Base-by-base conservation (phyloP, 1,284 basidiomycete species). In the Farysia itapuensis region DNA sequence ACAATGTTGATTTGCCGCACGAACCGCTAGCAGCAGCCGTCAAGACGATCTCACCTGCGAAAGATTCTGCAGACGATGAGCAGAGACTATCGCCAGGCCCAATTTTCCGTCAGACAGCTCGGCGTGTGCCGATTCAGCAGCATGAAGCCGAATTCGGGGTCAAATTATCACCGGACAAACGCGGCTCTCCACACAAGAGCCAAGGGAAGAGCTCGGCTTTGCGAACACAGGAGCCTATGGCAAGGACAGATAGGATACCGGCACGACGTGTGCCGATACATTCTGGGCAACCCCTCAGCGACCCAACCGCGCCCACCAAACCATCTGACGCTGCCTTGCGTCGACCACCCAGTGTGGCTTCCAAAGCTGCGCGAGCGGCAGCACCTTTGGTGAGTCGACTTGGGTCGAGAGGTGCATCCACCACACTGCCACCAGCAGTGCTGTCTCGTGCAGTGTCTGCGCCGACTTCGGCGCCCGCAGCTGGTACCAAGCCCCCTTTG, bases 71-170 rank as follows among this genome's bases (percentile, higher is more conserved):
- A 28, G n/a, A n/a, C n/a, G n/a, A n/a, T n/a, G 25, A 9, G 25
- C 9, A 28, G 25, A n/a, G 25, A n/a, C 9, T 9, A 18, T 46
- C 57, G n/a, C 57, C 57, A 2, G 46, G 43, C 28, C 57, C 46
- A 14, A 23, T 46, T 38, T 60, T 60, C 46, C 35, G 57, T 16
- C 57, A 60, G 25, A 60, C 57, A 2, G 57, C 57, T 22, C 39
- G 50, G n/a, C 57, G 57, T 11, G 57, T 60, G 3, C 57, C 57
- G 4, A 40, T 60, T 9, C 43, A 54, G 16, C 57, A 60, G 57
- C 57, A 60, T 32, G 57, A 60, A 28, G 57, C 50, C 19, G 57
- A 60, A 7, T 60, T 60, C 26, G 57, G 57, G n/a, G 57, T 60
- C 36, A 60, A 50, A 15, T 33, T 60, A 4, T 60, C 57, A 5